Evolutionary conservation across 2,329 filamentous ascomycete species (phyloP).

Genomic region (Metarhizium sp.): DNA sequence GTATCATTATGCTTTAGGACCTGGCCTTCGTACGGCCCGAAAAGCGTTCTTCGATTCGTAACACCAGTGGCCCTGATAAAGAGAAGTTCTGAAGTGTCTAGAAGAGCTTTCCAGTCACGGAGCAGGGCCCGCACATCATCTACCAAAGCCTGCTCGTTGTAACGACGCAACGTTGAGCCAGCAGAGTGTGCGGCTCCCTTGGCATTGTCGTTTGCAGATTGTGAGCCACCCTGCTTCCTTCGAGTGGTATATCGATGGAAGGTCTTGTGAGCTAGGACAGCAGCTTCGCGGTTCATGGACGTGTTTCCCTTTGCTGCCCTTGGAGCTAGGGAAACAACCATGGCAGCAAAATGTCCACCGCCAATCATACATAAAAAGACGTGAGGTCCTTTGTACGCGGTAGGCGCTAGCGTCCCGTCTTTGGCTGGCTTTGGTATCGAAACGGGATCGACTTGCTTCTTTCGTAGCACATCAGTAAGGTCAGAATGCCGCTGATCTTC

Average conservation of each 20-base stretch:
- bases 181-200: conserved; percentile 92
- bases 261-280: conserved; percentile 89
- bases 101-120: conserved; percentile 73
- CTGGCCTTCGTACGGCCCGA: conserved; percentile 85
- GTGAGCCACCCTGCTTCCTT: conserved; percentile 90
- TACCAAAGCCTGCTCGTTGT: conserved; percentile 85
- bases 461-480: conserved; percentile 58
- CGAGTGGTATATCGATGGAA: conserved; percentile 96
- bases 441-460: conserved; percentile 66
- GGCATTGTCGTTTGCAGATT: conserved; percentile 88
- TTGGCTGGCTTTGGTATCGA: conserved; percentile 42
- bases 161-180: conserved; percentile 78
- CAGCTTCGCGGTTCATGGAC: conserved; percentile 72
- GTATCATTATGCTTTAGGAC: conserved; percentile 71
- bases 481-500: conserved; percentile 55
- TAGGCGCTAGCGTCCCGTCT: conserved; percentile 45
- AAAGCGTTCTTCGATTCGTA: conserved; percentile 79
- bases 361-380: conserved; percentile 98
- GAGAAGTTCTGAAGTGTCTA: conserved; percentile 74
- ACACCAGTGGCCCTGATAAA: conserved; percentile 85
- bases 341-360: conserved; percentile 92
- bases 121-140: conserved; percentile 81
- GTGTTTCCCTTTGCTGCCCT: conserved; percentile 60
- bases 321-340: conserved; percentile 84
- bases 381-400: conserved; percentile 63